Percentiles rank a stretch among this genome's conserved stretches.
Conservation (phyloP, 345 rosid genomes). For the Citrus cavaleriei region DNA sequence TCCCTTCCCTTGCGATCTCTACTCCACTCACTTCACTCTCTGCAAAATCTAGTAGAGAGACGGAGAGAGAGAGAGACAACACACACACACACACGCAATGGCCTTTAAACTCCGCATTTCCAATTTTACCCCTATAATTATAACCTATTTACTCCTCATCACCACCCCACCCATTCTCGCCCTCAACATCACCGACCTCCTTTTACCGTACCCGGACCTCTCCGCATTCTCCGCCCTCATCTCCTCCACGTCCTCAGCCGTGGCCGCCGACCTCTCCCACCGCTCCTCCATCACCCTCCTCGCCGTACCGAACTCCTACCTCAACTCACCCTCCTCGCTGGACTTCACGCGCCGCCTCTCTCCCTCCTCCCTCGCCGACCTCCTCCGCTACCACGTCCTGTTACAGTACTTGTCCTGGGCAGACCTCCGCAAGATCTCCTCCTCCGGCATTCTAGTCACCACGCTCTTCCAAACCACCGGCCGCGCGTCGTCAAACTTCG, state of each 20-base stretch:
- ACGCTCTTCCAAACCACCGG: conserved; percentile 81
- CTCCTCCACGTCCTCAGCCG: conserved; percentile 37
- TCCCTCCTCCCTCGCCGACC: conserved; percentile 67
- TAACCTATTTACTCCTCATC: conserved; percentile 39
- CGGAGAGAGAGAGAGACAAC: background rate
- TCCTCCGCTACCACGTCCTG: conserved; percentile 82
- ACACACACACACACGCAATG: conserved; percentile 16
- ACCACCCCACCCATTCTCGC: conserved; percentile 33
- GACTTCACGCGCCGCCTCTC: conserved; percentile 69
- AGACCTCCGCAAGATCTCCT: conserved; percentile 60
- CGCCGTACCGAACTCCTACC: conserved; percentile 69
- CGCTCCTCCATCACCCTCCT: conserved; percentile 74
- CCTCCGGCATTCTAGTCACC: conserved; percentile 52
- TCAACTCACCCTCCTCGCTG: conserved; percentile 31
- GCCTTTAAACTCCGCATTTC: conserved; percentile 26
- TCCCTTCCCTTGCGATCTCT: background rate
- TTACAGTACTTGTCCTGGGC: conserved; percentile 66
- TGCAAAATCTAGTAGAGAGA: background rate
- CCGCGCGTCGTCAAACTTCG: conserved; percentile 57
- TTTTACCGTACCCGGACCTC: conserved; percentile 59
- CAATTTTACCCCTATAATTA: conserved; percentile 44
- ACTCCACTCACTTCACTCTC: conserved; percentile 9
- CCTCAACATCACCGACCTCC: conserved; percentile 59
- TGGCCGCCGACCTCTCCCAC: conserved; percentile 51
- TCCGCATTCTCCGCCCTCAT: conserved; percentile 54